Percentiles rank a stretch among this genome's conserved stretches.
phyloP scores from a whole-genome alignment of 164 flowering plant genomes.

The Tetrastigma voinierianum region DNA sequence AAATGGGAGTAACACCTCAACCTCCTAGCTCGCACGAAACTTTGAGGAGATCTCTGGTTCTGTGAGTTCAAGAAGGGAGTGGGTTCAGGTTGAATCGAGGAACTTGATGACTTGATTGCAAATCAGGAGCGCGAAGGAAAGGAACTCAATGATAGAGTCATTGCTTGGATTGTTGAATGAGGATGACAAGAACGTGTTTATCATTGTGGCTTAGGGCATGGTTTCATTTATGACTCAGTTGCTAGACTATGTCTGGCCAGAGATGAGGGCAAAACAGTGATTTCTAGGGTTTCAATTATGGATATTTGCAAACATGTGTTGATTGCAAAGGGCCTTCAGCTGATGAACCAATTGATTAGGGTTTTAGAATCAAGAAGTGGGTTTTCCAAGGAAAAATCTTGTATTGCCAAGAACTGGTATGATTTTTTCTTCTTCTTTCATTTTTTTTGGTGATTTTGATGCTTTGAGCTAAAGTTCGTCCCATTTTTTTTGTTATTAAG shows the following conservation, averaged over 20 bases:
- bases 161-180: slow-evolving; percentile 49
- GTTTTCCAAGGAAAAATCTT: slow-evolving; percentile 73
- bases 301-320: slow-evolving; percentile 70
- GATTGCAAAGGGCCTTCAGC: slow-evolving; percentile 68
- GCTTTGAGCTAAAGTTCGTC: too few species aligned
- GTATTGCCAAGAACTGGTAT: too few species aligned
- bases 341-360: slow-evolving; percentile 67
- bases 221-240: slow-evolving; percentile 65
- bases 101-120: slow-evolving; percentile 74
- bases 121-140: slow-evolving; percentile 69
- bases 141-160: slow-evolving; percentile 61
- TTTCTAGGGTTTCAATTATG: slow-evolving; percentile 69
- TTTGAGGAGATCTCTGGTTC: slow-evolving; percentile 42
- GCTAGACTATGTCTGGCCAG: slow-evolving; percentile 62
- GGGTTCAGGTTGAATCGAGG: slow-evolving; percentile 46
- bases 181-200: slow-evolving; percentile 83
- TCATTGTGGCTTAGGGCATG: slow-evolving; percentile 80
- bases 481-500: too few species aligned
- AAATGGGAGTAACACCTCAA: too few species aligned
- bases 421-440: too few species aligned
- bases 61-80: slow-evolving; percentile 48
- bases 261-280: slow-evolving; percentile 71
- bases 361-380: slow-evolving; percentile 84
- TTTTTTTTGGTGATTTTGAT: too few species aligned
- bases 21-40: slow-evolving; percentile 51